phyloP scores from a whole-genome alignment of 345 rosid genomes.

The Cardamine chenopodiifolia region DNA sequence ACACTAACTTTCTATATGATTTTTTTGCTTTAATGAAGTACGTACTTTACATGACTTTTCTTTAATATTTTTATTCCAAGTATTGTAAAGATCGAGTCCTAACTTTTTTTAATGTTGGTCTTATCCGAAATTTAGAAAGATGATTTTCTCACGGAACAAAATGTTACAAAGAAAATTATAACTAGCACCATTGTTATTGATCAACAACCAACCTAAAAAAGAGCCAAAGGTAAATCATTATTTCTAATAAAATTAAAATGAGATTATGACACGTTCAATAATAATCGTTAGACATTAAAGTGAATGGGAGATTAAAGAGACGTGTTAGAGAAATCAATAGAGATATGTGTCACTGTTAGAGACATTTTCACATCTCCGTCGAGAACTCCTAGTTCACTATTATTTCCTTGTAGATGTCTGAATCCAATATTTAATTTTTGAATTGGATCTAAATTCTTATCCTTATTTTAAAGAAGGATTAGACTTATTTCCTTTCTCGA shows the following conservation, averaged over 20 bases:
- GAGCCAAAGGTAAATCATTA: not conserved
- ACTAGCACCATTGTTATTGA: constrained; percentile 21
- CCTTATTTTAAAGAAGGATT: constrained; percentile 15
- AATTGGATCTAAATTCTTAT: not conserved
- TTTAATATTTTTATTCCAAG: not conserved
- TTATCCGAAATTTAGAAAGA: constrained; percentile 25
- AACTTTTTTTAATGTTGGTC: not conserved
- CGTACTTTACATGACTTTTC: not conserved
- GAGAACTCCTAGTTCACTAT: constrained; percentile 14
- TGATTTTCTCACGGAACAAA: constrained; percentile 16
- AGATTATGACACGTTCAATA: constrained; percentile 20
- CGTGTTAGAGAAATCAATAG: constrained; percentile 28
- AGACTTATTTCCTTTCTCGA: not conserved
- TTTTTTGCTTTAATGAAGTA: no score
- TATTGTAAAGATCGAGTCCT: not conserved
- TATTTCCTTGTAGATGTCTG: constrained; percentile 22
- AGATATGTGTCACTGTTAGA: constrained; percentile 33
- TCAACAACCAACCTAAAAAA: constrained; percentile 17
- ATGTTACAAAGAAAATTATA: constrained; percentile 15
- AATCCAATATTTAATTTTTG: constrained; percentile 3
- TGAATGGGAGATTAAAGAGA: constrained; percentile 33
- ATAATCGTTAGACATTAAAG: constrained; percentile 20
- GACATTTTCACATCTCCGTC: constrained; percentile 31
- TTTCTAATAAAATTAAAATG: not conserved
- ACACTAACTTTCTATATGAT: not conserved